These are phyloP conservation scores for Boletus rubropictus DNA, from an alignment of 768 basidiomycete genomes.

Conservation along the genomic window DNA sequence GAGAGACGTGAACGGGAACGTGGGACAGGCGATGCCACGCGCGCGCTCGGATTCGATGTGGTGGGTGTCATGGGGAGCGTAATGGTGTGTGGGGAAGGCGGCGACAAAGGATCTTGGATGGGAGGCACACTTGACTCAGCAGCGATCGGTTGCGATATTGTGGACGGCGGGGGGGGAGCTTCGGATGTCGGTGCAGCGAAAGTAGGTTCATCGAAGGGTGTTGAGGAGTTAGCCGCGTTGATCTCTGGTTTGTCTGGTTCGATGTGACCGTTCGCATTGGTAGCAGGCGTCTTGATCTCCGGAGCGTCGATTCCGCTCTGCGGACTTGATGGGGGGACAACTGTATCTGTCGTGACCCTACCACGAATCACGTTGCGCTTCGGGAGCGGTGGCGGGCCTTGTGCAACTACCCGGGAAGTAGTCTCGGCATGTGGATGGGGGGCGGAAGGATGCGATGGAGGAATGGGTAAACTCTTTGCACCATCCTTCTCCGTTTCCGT, in stretches of 20 bases:
- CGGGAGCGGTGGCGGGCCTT: constrained; percentile 46
- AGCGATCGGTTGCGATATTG: constrained; percentile 3
- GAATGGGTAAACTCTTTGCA: constrained; percentile 15
- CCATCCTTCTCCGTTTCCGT: constrained; percentile 28
- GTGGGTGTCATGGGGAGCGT: constrained; percentile 26
- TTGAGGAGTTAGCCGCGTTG: constrained; percentile 12
- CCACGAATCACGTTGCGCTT: constrained; percentile 40
- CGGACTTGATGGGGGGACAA: neutral
- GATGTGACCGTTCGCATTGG: constrained; percentile 1
- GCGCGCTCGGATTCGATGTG: constrained; percentile 22
- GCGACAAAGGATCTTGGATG: constrained; percentile 3
- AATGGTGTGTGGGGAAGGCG: constrained; percentile 18
- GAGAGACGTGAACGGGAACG: constrained; percentile 32
- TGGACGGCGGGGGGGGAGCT: neutral
- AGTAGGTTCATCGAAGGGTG: constrained; percentile 20
- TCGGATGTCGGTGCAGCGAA: constrained; percentile 14
- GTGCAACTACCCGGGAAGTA: constrained; percentile 5
- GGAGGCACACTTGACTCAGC: constrained; percentile 5
- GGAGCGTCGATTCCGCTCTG: neutral
- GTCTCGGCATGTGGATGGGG: constrained; percentile 19
- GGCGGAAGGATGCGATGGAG: constrained; percentile 25
- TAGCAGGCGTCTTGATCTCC: constrained; percentile 4
- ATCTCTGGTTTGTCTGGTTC: constrained; percentile 8
- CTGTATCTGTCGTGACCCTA: constrained; percentile 11
- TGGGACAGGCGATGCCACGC: constrained; percentile 16